These are phyloP conservation scores for Tirmania nivea DNA, from an alignment of 495 filamentous ascomycete species.

Conservation along the genomic window DNA sequence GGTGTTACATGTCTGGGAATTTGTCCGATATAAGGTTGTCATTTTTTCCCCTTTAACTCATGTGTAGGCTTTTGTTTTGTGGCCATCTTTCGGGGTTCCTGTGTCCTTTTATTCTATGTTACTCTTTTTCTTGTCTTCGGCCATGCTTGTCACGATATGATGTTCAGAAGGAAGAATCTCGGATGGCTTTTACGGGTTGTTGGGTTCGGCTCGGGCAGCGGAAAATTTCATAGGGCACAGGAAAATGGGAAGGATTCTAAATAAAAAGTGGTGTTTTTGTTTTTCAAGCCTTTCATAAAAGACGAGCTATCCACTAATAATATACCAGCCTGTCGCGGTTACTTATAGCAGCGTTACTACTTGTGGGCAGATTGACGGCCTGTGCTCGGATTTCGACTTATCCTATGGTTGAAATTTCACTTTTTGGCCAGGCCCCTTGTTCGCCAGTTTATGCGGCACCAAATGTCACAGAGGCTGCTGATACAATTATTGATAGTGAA, in stretches of 20 bases:
- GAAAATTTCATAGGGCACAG: background rate
- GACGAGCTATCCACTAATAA: background rate
- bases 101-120: background rate
- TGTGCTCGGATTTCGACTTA: no score
- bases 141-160: background rate
- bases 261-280: background rate
- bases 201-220: background rate
- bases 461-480: no score
- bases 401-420: no score
- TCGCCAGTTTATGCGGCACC: no score
- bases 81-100: background rate
- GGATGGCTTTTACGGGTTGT: background rate
- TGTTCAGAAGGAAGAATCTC: background rate
- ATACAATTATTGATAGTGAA: no score
- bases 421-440: no score
- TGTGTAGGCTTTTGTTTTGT: background rate
- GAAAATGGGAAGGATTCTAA: background rate
- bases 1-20: background rate
- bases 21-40: background rate
- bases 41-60: background rate
- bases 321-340: no score
- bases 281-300: background rate
- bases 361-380: no score
- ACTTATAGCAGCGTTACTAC: no score
- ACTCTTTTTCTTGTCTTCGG: background rate